Percentiles rank a stretch among this genome's conserved stretches.
phyloP scores from a whole-genome alignment of 1,284 basidiomycete genomes.

The Chondrostereum purpureum region DNA sequence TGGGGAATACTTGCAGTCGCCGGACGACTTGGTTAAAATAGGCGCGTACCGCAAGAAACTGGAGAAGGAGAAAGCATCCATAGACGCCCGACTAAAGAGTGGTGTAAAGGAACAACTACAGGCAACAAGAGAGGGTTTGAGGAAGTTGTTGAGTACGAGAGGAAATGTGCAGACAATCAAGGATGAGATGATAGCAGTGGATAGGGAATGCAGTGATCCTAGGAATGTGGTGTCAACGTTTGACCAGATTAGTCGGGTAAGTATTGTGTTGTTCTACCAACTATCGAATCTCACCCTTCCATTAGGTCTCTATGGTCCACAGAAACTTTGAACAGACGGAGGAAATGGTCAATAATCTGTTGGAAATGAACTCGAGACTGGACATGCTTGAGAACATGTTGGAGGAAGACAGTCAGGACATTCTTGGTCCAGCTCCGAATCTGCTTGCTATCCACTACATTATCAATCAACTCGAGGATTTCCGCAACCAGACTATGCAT shows the following conservation, averaged over 20 bases:
- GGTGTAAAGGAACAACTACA: slow-evolving; percentile 94
- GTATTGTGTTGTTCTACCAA: slow-evolving; percentile 21
- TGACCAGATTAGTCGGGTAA: slow-evolving; percentile 86
- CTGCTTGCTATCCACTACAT: slow-evolving; percentile 89
- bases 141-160: slow-evolving; percentile 79
- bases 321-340: slow-evolving; percentile 93
- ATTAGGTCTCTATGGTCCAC: slow-evolving; percentile 89
- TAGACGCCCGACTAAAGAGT: slow-evolving; percentile 86
- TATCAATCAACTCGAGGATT: slow-evolving; percentile 83
- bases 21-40: slow-evolving; percentile 92
- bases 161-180: slow-evolving; percentile 82
- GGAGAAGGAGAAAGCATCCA: slow-evolving; percentile 94
- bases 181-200: slow-evolving; percentile 89
- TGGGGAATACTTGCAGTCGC: slow-evolving; percentile 84
- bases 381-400: slow-evolving; percentile 78
- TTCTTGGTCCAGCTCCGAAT: slow-evolving; percentile 81
- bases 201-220: slow-evolving; percentile 74
- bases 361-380: slow-evolving; percentile 84
- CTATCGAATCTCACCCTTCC: slow-evolving; percentile 10
- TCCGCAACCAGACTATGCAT: slow-evolving; percentile 90
- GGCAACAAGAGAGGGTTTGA: slow-evolving; percentile 83
- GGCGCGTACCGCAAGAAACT: slow-evolving; percentile 88
- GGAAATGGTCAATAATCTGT: slow-evolving; percentile 89
- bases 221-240: slow-evolving; percentile 72
- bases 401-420: slow-evolving; percentile 61